Evolutionary conservation across 2,329 filamentous ascomycete species (phyloP).

Genomic region (Myriosclerotinia curreyana): DNA sequence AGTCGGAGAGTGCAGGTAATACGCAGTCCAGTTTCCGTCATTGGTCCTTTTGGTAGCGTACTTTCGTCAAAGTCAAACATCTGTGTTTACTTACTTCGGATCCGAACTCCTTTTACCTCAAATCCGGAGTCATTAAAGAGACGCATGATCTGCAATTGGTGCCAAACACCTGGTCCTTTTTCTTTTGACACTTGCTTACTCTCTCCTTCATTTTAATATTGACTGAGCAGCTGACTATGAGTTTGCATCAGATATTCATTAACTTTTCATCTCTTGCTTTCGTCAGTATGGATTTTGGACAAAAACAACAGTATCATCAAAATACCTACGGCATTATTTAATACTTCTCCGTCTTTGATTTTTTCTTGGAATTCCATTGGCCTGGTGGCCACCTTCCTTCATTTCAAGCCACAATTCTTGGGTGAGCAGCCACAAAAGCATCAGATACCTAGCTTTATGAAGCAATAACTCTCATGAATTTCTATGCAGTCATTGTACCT

Average conservation of each 20-base stretch:
- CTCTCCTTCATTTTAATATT: conserved; percentile 5
- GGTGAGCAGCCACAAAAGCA: background rate
- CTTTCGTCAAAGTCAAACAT: background rate
- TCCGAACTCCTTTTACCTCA: background rate
- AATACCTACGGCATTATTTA: background rate
- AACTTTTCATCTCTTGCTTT: background rate
- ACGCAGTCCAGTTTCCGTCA: background rate
- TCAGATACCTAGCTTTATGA: background rate
- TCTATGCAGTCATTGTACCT: background rate
- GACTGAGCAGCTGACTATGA: background rate
- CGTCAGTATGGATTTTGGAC: background rate
- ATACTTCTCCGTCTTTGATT: background rate
- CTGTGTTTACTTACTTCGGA: background rate
- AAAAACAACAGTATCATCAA: background rate
- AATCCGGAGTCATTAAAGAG: background rate
- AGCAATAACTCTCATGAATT: background rate
- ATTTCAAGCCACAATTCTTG: background rate
- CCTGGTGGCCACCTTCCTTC: background rate
- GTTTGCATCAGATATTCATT: background rate
- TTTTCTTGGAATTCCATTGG: too few relatives aligned
- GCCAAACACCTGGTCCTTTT: background rate
- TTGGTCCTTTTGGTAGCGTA: background rate
- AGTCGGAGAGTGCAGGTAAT: background rate
- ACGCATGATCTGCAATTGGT: background rate
- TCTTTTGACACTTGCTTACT: background rate